phyloP scores from a whole-genome alignment of 2,329 filamentous ascomycete genomes.

The Penicillium thymicola region DNA sequence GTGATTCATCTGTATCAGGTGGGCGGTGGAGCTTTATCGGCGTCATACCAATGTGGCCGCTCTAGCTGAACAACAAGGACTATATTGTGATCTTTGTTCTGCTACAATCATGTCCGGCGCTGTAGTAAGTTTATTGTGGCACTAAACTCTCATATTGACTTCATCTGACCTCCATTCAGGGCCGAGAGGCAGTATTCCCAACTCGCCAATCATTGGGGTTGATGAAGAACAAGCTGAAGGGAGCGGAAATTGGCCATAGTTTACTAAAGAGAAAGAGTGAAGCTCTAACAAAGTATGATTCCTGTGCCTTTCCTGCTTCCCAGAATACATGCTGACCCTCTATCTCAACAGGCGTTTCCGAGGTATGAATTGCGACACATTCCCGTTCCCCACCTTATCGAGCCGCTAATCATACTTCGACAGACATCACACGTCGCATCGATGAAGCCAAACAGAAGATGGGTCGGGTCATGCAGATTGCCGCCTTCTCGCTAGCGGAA shows the following conservation, averaged over 20 bases:
- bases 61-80: constrained; percentile 13
- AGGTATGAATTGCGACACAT: constrained; percentile 55
- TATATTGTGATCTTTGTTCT: constrained; percentile 37
- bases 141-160: constrained; percentile 12
- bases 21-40: constrained; percentile 28
- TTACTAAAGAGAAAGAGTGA: constrained; percentile 97
- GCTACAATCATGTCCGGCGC: constrained; percentile 33
- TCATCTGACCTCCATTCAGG: constrained; percentile 52
- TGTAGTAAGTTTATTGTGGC: constrained; percentile 32
- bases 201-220: constrained; percentile 93
- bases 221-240: constrained; percentile 99
- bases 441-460: constrained; percentile 99
- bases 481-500: constrained; percentile 93
- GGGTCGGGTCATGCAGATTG: constrained; percentile 98
- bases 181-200: constrained; percentile 93
- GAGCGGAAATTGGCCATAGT: constrained; percentile 85
- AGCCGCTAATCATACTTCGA: constrained; percentile 25
- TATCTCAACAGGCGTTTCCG: constrained; percentile 68
- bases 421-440: constrained; percentile 93
- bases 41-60: constrained; percentile 32
- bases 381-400: constrained; percentile 22
- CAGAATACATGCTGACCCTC: constrained; percentile 18
- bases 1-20: constrained; percentile 22
- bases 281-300: constrained; percentile 83
- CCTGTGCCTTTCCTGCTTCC: neutral